These are phyloP conservation scores for Thymus quinquecostatus DNA, from an alignment of 257 asterid genomes.

Conservation along the genomic window DNA sequence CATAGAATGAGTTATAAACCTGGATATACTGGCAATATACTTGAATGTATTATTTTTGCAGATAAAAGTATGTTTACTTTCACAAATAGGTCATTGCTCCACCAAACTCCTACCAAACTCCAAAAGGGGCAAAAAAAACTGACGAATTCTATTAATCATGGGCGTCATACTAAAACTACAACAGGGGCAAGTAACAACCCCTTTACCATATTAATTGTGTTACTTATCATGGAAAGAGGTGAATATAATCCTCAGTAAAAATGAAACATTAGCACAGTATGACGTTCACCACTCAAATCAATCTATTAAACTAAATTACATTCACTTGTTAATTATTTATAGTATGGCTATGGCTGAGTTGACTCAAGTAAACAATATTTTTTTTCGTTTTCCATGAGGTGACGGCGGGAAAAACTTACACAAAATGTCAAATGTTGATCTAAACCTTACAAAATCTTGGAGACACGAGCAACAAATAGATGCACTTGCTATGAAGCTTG, in stretches of 20 bases:
- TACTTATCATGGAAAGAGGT: not conserved
- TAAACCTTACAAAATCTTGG: not conserved
- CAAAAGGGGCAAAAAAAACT: not conserved
- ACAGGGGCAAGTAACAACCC: not conserved
- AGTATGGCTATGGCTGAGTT: not conserved
- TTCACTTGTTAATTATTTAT: not conserved
- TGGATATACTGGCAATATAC: not conserved
- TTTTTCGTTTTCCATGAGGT: constrained; percentile 2
- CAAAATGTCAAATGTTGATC: not conserved
- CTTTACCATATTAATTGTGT: not conserved
- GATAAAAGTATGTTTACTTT: not conserved
- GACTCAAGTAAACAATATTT: not conserved
- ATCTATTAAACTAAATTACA: not conserved
- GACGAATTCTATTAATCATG: not conserved
- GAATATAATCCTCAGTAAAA: not conserved
- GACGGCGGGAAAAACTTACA: not conserved
- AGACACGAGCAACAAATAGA: not conserved
- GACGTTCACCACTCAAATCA: not conserved
- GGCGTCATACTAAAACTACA: constrained; percentile 16
- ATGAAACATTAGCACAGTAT: not conserved
- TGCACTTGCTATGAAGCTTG: constrained; percentile 9
- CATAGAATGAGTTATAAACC: not conserved
- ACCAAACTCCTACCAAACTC: not conserved
- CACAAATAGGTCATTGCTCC: not conserved
- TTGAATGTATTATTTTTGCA: not conserved